These are phyloP conservation scores for Ustilago crameri DNA, from an alignment of 1,284 basidiomycete genomes.

Conservation along the genomic window DNA sequence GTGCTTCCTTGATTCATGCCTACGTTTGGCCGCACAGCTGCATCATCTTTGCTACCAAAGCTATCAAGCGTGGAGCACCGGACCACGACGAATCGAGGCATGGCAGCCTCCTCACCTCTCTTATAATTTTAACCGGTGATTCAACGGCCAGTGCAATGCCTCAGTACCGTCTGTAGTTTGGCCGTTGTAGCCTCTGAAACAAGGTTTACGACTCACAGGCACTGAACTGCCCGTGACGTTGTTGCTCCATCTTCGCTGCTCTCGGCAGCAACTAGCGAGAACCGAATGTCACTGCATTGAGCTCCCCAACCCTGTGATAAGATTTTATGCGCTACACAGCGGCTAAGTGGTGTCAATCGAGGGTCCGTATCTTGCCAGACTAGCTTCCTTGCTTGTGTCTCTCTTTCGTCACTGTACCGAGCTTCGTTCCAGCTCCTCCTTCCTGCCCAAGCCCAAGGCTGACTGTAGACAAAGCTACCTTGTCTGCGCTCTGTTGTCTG, in stretches of 20 bases:
- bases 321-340: too few relatives aligned
- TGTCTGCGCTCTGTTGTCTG: background rate
- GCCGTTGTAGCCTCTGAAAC: too few relatives aligned
- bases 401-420: background rate
- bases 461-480: background rate
- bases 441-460: background rate
- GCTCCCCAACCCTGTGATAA: too few relatives aligned
- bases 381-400: background rate
- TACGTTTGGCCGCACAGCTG: slow-evolving; percentile 10
- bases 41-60: too few relatives aligned
- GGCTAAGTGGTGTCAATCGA: background rate
- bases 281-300: too few relatives aligned
- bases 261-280: too few relatives aligned
- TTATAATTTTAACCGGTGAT: slow-evolving; percentile 8
- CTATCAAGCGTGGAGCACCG: too few relatives aligned
- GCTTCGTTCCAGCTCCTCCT: background rate
- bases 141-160: background rate
- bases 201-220: too few relatives aligned
- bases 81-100: background rate
- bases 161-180: too few relatives aligned
- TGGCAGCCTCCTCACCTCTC: background rate
- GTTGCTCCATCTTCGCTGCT: too few relatives aligned
- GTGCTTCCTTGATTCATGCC: too few relatives aligned
- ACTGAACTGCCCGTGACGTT: too few relatives aligned
- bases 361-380: background rate